Evolutionary conservation across 1,139 yeast genomes (phyloP), one percentile per base, ranked within the genome.

Genomic region (Arxiozyma bovina): DNA sequence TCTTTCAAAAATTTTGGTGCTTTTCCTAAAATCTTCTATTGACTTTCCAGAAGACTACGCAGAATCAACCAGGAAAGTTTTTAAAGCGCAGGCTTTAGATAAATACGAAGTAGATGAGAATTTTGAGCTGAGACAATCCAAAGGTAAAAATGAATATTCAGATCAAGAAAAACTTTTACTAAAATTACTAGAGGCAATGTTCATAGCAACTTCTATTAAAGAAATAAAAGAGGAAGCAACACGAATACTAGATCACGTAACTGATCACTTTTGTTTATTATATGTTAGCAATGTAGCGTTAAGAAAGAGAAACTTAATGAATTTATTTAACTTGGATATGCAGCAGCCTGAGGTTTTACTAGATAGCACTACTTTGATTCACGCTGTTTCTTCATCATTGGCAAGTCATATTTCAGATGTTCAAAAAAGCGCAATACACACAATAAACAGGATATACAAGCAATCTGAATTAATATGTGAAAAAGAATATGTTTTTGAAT

Each of bases 261-360:
- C 94, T 30, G 84, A 83, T 55, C 98, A 93, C 69, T 84, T 87
- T 60, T 83, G 90, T 6, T 74, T 93, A 54, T 72, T 89, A 6
- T 88, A 89, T 60, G 77, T 91, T 51, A 87, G 89, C 40, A 83
- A 85, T 38, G 84, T 90, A 1, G 78, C 88, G 49, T 73, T 82
- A 41, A 91, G 86, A 53, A 85, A 85, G 62, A 75, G 87, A 53
- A 83, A 86, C 64, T 79, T 81, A 55, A 82, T 84, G 58, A 75
- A 93, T 42, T 78, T 83, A 12, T 91, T 91, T 66, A 80, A 85
- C 17, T 82, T 90, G 18, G 80, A 80, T 55, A 91, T 89, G 60
- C 82, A 85, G 55, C 96, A 90, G 70, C 96, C 96, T 0, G 76
- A 76, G 46, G 82, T 84, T 5, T 77, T 77, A 58, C 76, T 91